Percentiles rank a stretch among this genome's conserved stretches.
Conservation (phyloP, 805 yeast genomes). For the Candida taoyuanica region DNA sequence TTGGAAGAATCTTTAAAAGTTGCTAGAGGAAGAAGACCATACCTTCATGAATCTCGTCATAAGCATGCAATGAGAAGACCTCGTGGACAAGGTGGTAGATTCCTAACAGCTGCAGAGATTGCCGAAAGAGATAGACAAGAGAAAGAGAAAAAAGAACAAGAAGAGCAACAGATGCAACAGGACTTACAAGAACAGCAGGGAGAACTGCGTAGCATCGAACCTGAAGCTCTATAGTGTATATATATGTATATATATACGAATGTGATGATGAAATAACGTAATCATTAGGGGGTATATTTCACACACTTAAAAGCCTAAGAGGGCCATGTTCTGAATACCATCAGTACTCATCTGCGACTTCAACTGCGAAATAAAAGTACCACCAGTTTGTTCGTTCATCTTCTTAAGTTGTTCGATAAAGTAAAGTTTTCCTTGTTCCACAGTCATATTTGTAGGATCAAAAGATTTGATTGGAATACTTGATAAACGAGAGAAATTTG, state of each 20-base stretch:
- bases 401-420: conserved; percentile 18
- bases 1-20: conserved; percentile 84
- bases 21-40: conserved; percentile 88
- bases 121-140: conserved; percentile 49
- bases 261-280: background rate
- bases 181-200: conserved; percentile 15
- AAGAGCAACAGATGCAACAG: conserved; percentile 9
- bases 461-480: conserved; percentile 54
- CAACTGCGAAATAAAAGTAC: conserved; percentile 16
- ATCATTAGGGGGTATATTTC: background rate
- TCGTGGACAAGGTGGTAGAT: conserved; percentile 98
- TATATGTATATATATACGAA: background rate
- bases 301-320: conserved; percentile 16
- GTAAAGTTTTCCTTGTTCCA: conserved; percentile 16
- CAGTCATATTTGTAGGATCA: conserved; percentile 50
- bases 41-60: conserved; percentile 93
- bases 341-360: conserved; percentile 19
- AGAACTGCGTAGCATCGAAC: conserved; percentile 4
- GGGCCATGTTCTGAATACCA: conserved; percentile 13
- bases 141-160: conserved; percentile 20
- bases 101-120: conserved; percentile 86
- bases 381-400: conserved; percentile 19
- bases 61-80: conserved; percentile 99
- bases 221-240: background rate
- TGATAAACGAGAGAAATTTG: conserved; percentile 71